These are phyloP conservation scores for Coniochaeta sp. DNA, from an alignment of 2,329 filamentous ascomycete genomes.

Conservation along the genomic window DNA sequence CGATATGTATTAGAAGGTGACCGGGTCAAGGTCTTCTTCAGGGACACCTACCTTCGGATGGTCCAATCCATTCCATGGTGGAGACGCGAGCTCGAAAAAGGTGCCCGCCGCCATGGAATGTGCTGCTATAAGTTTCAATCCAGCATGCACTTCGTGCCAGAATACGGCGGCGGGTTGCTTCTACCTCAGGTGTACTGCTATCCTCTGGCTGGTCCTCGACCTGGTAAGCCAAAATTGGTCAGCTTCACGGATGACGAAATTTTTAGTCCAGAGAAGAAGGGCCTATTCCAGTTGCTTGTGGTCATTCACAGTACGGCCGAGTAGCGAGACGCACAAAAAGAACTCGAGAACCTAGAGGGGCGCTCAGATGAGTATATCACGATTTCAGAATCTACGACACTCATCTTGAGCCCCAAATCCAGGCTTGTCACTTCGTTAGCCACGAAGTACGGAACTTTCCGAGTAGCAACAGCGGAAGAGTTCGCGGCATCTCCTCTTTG, in stretches of 20 bases:
- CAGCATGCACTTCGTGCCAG: neutral
- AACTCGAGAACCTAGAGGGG: too few relatives aligned
- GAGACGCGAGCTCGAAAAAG: neutral
- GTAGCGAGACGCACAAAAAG: too few relatives aligned
- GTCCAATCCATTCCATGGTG: neutral
- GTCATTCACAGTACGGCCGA: neutral
- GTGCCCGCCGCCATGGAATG: neutral
- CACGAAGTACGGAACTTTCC: neutral
- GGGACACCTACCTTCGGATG: neutral
- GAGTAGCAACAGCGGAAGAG: neutral
- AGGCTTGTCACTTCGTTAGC: too few relatives aligned
- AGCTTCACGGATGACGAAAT: neutral
- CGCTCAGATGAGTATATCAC: too few relatives aligned
- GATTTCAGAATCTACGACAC: too few relatives aligned
- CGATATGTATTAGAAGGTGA: neutral
- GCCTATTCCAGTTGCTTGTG: neutral
- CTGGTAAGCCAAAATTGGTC: too few relatives aligned
- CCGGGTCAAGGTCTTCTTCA: neutral
- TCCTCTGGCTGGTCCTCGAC: too few relatives aligned
- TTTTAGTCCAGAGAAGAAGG: neutral
- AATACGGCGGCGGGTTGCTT: neutral
- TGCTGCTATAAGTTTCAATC: neutral
- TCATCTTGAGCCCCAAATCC: too few relatives aligned
- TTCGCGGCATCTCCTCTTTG: neutral
- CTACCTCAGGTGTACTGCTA: neutral